These are phyloP conservation scores for Solanum hybrid DNA, from an alignment of 305 asterid species.

Conservation along the genomic window DNA sequence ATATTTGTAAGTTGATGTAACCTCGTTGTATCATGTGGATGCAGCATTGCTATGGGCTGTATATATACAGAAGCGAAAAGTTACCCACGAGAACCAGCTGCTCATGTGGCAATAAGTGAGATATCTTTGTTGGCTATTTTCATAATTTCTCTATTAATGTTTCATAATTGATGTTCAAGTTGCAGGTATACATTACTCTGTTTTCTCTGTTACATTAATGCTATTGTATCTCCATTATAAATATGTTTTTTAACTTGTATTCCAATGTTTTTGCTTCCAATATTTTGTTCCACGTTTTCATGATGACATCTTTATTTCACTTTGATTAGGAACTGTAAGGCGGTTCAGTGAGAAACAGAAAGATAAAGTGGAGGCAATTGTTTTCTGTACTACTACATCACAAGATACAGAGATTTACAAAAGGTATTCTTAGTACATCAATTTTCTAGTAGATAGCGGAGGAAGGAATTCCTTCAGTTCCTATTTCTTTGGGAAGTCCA, in stretches of 20 bases:
- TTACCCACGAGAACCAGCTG: constrained; percentile 96
- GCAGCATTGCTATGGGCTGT: constrained; percentile 77
- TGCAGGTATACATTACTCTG: not conserved
- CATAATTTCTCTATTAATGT: not conserved
- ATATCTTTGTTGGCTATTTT: not conserved
- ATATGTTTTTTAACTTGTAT: not conserved
- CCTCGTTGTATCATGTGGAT: constrained; percentile 20
- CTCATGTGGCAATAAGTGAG: constrained; percentile 88
- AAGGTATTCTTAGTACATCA: constrained; percentile 32
- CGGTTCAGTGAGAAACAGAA: constrained; percentile 88
- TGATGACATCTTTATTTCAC: not conserved
- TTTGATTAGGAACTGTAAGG: constrained; percentile 71
- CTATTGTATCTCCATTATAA: not conserved
- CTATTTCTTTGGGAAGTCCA: not conserved
- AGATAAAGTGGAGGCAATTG: constrained; percentile 64
- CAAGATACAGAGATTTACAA: constrained; percentile 79
- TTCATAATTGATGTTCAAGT: not conserved
- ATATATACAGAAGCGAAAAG: constrained; percentile 74
- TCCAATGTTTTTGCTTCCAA: not conserved
- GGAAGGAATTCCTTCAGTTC: not conserved
- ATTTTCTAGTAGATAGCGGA: not conserved
- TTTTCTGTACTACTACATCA: constrained; percentile 66
- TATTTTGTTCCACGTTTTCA: not conserved
- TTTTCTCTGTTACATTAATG: not conserved
- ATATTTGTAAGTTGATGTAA: not conserved